Evolutionary conservation across 2,329 filamentous ascomycete genomes (phyloP), one percentile per base, ranked within the genome.

Genomic region (Orbilia javanica): DNA sequence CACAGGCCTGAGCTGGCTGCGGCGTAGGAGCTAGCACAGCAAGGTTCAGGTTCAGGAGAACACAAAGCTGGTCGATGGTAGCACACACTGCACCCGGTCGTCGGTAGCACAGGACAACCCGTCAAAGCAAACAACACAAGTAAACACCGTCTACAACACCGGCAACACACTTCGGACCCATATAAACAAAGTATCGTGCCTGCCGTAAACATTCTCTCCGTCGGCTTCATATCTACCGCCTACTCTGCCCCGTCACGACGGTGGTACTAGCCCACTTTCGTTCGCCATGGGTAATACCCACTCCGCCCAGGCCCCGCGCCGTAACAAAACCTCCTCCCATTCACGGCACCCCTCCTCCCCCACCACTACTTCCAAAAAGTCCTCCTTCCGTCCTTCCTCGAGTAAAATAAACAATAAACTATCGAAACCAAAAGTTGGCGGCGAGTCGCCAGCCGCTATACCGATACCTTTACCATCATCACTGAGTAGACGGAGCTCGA

Each of bases 351-450:
- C 55, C 31, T 52, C 55, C 67, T 39, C 44, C 67, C 46, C 67
- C 22, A 71, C 44, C 31, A 53, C 39, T 20, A 53, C 39, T 1
- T 42, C 66, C 15, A 71, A 71, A 15, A 62, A 66, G 10, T 60
- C 55, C 1, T 42, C 55, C 10, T 60, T 60, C 13, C 55, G 31
- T 39, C 52, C 52, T 13, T 60, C 53, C 4, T 34, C 39, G 15
- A 62, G 60, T 55, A 71, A 31, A 52, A 52, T 65, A 11, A 70
- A 70, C 48, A 76, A 76, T 44, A 57, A 39, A 20, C 65, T 77
- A 52, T 60, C 73, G 10, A 77, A 77, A 48, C 73, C 73, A n/a
- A 77, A 77, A 22, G 52, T 67, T 39, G 73, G 73, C 42, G 73
- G 66, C 29, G 66, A 77, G 20, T 42, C 60, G n/a, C 66, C 73